Evolutionary conservation across 495 filamentous ascomycete species (phyloP).

Genomic region (Eremomyces bilateralis): DNA sequence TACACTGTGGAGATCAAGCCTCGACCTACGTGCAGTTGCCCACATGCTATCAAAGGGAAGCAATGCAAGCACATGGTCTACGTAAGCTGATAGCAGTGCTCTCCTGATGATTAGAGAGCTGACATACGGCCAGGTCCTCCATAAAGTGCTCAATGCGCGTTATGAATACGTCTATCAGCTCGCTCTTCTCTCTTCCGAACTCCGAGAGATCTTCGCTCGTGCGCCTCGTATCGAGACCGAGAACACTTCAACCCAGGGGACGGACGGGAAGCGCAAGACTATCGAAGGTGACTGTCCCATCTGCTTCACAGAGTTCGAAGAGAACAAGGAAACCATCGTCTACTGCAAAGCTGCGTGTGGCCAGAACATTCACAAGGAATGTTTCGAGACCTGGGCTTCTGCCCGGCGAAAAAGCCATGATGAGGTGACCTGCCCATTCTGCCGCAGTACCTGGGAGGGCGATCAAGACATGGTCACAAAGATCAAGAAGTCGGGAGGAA

Average conservation of each 20-base stretch:
- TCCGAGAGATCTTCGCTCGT: conserved; percentile 33
- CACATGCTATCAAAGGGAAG: conserved; percentile 35
- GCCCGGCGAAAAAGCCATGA: conserved; percentile 21
- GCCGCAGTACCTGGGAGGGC: conserved; percentile 39
- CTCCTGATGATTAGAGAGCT: not conserved
- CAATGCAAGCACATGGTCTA: conserved; percentile 63
- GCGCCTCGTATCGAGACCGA: conserved; percentile 26
- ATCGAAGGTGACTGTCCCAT: conserved; percentile 62
- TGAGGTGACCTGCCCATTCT: conserved; percentile 46
- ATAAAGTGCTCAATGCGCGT: conserved; percentile 41
- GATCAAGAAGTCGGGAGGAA: conserved; percentile 17
- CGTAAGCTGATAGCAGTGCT: conserved; percentile 19
- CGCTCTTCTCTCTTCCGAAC: conserved; percentile 43
- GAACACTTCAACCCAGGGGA: conserved; percentile 9
- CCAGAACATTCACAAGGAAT: conserved; percentile 54
- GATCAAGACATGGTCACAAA: conserved; percentile 27
- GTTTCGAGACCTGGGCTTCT: conserved; percentile 48
- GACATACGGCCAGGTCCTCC: conserved; percentile 26
- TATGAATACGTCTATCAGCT: conserved; percentile 49
- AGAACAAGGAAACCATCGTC: conserved; percentile 32
- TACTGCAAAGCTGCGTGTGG: conserved; percentile 57
- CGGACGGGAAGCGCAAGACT: conserved; percentile 31
- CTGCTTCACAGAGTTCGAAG: conserved; percentile 48
- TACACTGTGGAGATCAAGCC: conserved; percentile 38
- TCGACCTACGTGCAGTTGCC: conserved; percentile 44